phyloP scores from a whole-genome alignment of 306 rosid species.

The Psophocarpus tetragonolobus region DNA sequence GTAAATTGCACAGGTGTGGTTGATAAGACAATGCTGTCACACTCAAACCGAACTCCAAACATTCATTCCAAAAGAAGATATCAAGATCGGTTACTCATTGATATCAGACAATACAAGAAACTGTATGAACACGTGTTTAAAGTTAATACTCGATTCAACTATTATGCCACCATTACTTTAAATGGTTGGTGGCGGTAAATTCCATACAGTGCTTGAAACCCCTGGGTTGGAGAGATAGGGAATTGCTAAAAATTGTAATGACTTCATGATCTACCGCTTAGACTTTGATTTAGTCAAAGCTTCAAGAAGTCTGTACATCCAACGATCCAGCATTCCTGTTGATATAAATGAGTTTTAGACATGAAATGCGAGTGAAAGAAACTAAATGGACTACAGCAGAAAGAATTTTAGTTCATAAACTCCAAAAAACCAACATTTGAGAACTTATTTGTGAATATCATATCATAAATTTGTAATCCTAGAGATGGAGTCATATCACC shows the following conservation, averaged over 20 bases:
- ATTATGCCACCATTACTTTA: slow-evolving; percentile 12
- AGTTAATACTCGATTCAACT: slow-evolving; percentile 8
- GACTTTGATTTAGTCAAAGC: slow-evolving; percentile 69
- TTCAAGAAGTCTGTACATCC: slow-evolving; percentile 89
- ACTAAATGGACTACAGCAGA: neutral
- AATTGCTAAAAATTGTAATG: slow-evolving; percentile 17
- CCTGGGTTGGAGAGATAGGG: slow-evolving; percentile 15
- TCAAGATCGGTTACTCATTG: slow-evolving; percentile 23
- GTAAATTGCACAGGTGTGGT: neutral
- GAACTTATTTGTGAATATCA: slow-evolving; percentile 5
- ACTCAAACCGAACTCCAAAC: neutral
- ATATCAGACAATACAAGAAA: slow-evolving; percentile 28
- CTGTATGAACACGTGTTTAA: slow-evolving; percentile 19
- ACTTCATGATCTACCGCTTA: slow-evolving; percentile 43
- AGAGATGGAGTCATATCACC: neutral
- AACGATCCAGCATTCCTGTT: slow-evolving; percentile 92
- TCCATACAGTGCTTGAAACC: slow-evolving; percentile 30
- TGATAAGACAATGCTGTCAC: neutral
- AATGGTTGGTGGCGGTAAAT: slow-evolving; percentile 17
- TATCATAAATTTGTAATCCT: neutral
- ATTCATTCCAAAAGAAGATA: slow-evolving; percentile 28
- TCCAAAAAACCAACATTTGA: neutral
- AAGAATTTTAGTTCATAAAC: slow-evolving; percentile 1
- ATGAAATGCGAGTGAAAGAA: neutral
- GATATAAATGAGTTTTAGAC: slow-evolving; percentile 12